Evolutionary conservation across 2,329 filamentous ascomycete species (phyloP), one percentile per base, ranked within the genome.

Genomic region (Penicillium verrucosum): DNA sequence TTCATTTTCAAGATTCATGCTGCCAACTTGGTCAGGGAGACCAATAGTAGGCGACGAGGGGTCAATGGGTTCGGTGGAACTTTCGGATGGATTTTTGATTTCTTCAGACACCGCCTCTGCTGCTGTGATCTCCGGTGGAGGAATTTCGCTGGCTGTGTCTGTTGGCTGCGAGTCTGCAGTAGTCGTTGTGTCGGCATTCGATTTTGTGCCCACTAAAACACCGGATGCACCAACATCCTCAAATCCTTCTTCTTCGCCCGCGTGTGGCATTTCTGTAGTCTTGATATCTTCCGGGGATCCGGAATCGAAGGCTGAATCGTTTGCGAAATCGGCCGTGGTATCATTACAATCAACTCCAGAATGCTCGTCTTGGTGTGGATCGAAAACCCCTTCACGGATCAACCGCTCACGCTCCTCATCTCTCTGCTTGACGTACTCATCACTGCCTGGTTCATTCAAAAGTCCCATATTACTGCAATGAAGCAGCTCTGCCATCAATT

Each of bases 401-500:
- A 97, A 78, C 38, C 85, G 84, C 64, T 95, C 89, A 48, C 94
- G 86, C 71, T 97, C 92, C 11, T 81, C 77, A 69, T 99, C 92
- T 58, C 94, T 84, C 41, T 85, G 81, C 59, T 83, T 85, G 58
- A 97, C 91, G 62, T 96, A 85, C 62, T 91, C 87, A 71, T 99
- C 92, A 11, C 92, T 92, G 32, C 93, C 94, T 10, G 85, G 80
- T 71, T 97, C 92, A 70, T 99, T 99, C 63, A 99, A 79, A 36
- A 99, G 80, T 6, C 90, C 92, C 94, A 99, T 99, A 72, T 99
- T 99, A 73, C 93, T 97, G 76, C 94, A 99, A 74, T 99, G 94
- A 38, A 99, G 78, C 43, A 99, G 80, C 75, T 99, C 94, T 1
- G 94, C 94, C 94, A 99, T 97, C 58, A 99, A 81, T 75, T 99